Evolutionary conservation across 768 basidiomycete genomes (phyloP).

Genomic region (Leccinellum rugosiceps): DNA sequence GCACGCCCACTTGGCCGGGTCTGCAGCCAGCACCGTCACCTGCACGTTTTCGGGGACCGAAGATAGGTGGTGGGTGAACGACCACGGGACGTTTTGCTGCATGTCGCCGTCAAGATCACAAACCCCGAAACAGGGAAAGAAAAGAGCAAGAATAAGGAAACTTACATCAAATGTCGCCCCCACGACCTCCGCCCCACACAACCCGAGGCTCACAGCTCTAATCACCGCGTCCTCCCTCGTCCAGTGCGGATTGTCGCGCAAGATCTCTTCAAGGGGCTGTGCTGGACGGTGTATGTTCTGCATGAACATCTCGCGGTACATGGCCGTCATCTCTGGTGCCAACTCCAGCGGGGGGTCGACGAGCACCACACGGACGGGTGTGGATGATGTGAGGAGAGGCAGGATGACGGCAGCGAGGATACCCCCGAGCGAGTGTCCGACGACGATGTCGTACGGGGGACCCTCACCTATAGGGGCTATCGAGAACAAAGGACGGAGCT

Average conservation of each 20-base stretch:
- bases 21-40: slow-evolving; percentile 12
- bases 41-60: slow-evolving; percentile 8
- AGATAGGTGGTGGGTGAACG: slow-evolving; percentile 9
- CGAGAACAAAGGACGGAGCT: slow-evolving; percentile 9
- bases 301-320: not conserved
- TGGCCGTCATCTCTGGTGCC: not conserved
- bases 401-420: not conserved
- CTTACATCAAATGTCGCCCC: not conserved
- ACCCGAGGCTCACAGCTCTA: not conserved
- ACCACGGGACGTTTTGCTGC: slow-evolving; percentile 25
- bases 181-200: not conserved
- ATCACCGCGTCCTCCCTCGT: not conserved
- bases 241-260: not conserved
- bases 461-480: not conserved
- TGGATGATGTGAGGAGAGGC: not conserved
- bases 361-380: not conserved
- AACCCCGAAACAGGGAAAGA: not conserved
- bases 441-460: not conserved
- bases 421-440: not conserved
- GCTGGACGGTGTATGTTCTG: not conserved
- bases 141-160: not conserved
- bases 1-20: not conserved
- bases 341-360: not conserved
- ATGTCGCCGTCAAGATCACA: not conserved
- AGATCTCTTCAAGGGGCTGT: not conserved